A percentile compares a stretch with the other conserved stretches of the same genome.
Evolutionary conservation across 2,329 filamentous ascomycete genomes (phyloP).

Genomic region (Cercospora nicotianae): DNA sequence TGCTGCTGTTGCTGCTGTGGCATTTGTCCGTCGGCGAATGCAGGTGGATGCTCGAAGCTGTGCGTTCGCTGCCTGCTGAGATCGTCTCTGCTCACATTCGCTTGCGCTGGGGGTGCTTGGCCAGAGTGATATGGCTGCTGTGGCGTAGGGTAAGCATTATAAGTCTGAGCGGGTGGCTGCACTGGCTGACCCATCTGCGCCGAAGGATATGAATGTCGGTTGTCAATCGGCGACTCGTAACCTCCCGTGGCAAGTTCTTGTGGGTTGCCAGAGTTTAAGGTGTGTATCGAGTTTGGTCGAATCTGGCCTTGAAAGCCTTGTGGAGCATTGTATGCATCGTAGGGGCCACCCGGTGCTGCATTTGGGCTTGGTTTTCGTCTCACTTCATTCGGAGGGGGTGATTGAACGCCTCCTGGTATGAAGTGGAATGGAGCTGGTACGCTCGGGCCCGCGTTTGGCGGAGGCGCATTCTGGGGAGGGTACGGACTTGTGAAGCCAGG

Average conservation of each 20-base stretch:
- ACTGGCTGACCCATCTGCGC: conserved; percentile 30
- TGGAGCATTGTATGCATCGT: conserved; percentile 42
- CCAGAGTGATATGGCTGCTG: conserved; percentile 22
- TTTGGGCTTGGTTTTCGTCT: conserved; percentile 35
- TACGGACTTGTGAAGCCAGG: conserved; percentile 32
- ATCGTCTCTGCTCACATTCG: conserved; percentile 18
- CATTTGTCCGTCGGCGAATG: conserved; percentile 25
- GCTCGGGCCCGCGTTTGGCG: conserved; percentile 22
- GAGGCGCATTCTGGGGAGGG: conserved; percentile 28
- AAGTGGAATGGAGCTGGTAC: conserved; percentile 41
- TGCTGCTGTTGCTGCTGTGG: conserved; percentile 24
- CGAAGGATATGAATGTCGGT: conserved; percentile 43
- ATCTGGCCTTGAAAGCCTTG: conserved; percentile 41
- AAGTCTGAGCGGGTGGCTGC: conserved; percentile 30
- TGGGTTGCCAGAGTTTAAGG: conserved; percentile 43
- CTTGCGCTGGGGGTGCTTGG: conserved; percentile 15
- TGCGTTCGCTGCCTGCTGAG: conserved; percentile 33
- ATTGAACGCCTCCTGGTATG: conserved; percentile 38
- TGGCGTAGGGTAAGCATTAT: conserved; percentile 30
- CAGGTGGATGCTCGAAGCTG: conserved; percentile 35
- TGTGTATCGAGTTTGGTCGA: conserved; percentile 42
- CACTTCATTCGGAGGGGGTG: conserved; percentile 25
- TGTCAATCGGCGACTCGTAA: conserved; percentile 51
- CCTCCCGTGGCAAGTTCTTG: conserved; percentile 51
- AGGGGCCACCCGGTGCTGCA: conserved; percentile 29